phyloP scores from a whole-genome alignment of 257 asterid genomes.

The Solanum bulbocastanum region DNA sequence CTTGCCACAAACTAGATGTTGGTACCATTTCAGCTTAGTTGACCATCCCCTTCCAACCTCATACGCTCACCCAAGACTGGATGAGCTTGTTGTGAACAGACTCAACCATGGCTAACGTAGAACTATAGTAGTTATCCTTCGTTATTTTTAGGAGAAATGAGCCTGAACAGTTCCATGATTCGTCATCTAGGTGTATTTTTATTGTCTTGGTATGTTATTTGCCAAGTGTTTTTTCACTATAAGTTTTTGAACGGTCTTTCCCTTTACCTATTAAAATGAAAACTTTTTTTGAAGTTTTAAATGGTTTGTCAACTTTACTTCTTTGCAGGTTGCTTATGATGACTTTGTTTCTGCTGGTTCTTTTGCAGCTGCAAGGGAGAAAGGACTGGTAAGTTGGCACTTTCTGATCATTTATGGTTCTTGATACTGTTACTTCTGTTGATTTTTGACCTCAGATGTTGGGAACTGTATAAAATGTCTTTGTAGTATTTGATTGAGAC shows the following conservation, averaged over 20 bases:
- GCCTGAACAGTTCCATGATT: neutral
- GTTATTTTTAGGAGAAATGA: neutral
- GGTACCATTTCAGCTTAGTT: neutral
- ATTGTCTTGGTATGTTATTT: neutral
- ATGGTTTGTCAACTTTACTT: neutral
- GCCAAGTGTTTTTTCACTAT: neutral
- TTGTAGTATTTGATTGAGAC: neutral
- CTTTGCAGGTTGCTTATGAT: slow-evolving; percentile 70
- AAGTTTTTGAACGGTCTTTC: neutral
- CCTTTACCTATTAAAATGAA: neutral
- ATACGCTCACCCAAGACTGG: neutral
- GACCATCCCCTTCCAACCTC: neutral
- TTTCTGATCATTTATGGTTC: neutral
- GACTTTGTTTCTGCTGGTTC: slow-evolving; percentile 95
- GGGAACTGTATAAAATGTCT: neutral
- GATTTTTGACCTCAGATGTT: neutral
- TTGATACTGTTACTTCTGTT: neutral
- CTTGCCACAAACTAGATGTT: neutral
- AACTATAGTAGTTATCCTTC: neutral
- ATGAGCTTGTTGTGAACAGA: neutral
- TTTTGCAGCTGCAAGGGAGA: slow-evolving; percentile 84
- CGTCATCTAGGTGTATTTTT: neutral
- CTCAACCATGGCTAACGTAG: neutral
- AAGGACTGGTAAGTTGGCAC: slow-evolving; percentile 76
- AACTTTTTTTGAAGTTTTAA: neutral